These are phyloP conservation scores for Podila minutissima DNA, from an alignment of 192 early-diverging fungal genomes.

Conservation along the genomic window DNA sequence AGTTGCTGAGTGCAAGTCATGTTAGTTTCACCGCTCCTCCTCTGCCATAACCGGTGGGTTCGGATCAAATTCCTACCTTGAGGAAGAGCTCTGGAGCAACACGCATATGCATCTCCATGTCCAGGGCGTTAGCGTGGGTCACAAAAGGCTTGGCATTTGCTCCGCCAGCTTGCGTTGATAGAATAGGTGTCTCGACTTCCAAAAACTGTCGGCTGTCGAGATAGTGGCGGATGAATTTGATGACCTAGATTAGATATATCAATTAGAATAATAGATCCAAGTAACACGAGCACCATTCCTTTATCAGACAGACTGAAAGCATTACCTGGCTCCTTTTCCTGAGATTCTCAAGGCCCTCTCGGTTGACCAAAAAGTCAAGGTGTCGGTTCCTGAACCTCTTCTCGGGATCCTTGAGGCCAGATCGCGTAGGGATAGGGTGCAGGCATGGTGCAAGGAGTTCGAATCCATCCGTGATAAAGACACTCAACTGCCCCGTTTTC, in stretches of 20 bases:
- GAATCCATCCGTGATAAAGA: constrained; percentile 64
- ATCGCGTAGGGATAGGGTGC: constrained; percentile 68
- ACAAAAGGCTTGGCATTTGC: constrained; percentile 85
- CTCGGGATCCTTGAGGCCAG: constrained; percentile 70
- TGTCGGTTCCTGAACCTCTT: constrained; percentile 77
- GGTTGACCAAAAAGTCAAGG: constrained; percentile 81
- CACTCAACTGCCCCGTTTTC: constrained; percentile 71
- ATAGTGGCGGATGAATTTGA: constrained; percentile 71
- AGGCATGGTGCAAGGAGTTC: constrained; percentile 76
- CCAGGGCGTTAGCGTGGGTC: constrained; percentile 73
- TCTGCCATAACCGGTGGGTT: not conserved
- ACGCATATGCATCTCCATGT: constrained; percentile 76
- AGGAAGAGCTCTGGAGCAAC: constrained; percentile 89
- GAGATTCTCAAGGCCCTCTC: constrained; percentile 58
- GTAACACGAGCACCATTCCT: too few relatives aligned
- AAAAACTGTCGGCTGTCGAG: constrained; percentile 73
- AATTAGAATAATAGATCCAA: not conserved
- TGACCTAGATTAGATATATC: constrained; percentile 43
- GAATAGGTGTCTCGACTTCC: constrained; percentile 88
- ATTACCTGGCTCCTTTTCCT: constrained; percentile 63
- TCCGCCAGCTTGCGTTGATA: constrained; percentile 78
- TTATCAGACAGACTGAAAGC: too few relatives aligned
- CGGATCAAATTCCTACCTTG: constrained; percentile 58
- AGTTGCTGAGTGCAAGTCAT: constrained; percentile 62
- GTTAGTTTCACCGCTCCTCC: too few relatives aligned